Percentiles rank a stretch among this genome's conserved stretches.
Conservation (phyloP, 345 rosid species). For the Theobroma cacao region DNA sequence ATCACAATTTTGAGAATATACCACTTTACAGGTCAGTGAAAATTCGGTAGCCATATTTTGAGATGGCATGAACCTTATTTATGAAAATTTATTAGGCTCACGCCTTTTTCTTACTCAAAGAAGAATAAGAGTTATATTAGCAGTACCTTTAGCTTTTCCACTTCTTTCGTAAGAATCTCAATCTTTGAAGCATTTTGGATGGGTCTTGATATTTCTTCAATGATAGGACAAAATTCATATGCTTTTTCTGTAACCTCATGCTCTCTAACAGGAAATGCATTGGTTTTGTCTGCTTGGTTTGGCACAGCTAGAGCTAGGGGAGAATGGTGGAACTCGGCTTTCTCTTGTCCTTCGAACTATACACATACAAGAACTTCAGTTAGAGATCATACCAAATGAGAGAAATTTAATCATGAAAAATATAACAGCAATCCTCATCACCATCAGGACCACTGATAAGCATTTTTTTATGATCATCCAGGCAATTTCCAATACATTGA, state of each 20-base stretch:
- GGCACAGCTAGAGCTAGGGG: slow-evolving; percentile 9
- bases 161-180: slow-evolving; percentile 51
- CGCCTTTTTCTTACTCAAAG: not conserved
- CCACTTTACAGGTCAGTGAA: not conserved
- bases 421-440: not conserved
- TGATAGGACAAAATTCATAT: slow-evolving; percentile 13
- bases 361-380: not conserved
- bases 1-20: not conserved
- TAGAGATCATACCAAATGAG: not conserved
- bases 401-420: slow-evolving; percentile 3
- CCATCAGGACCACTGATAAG: not conserved
- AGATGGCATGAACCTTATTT: not conserved
- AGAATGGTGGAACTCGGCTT: slow-evolving; percentile 9
- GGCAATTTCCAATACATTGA: not conserved
- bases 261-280: slow-evolving; percentile 24
- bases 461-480: not conserved
- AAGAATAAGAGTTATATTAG: slow-evolving; percentile 13
- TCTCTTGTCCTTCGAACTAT: slow-evolving; percentile 5
- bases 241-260: slow-evolving; percentile 18
- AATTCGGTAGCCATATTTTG: not conserved
- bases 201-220: slow-evolving; percentile 31
- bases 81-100: not conserved
- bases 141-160: slow-evolving; percentile 64
- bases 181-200: slow-evolving; percentile 37
- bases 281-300: slow-evolving; percentile 15